Evolutionary conservation across 495 filamentous ascomycete genomes (phyloP), one percentile per base, ranked within the genome.

Genomic region (Podospora sp.): DNA sequence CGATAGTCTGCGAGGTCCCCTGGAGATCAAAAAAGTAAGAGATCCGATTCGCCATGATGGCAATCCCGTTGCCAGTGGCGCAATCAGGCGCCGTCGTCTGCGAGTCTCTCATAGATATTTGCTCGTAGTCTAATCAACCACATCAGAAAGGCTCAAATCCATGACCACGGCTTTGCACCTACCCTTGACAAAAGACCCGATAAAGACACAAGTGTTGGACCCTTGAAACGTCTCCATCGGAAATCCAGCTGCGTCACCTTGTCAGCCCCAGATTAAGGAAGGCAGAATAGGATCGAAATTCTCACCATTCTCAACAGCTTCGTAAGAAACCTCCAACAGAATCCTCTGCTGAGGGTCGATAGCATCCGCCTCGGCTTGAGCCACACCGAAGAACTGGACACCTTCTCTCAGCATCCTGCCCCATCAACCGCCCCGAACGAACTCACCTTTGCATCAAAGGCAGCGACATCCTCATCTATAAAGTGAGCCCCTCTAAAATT

Each of bases 291-390:
- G 2, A 36, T 88, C 88, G 24, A 20, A 21, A 21, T 0, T 50
- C 67, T 35, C 29, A 65, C 65, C 65, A 81, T 90, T 91, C 72
- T 95, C 92, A 2, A 94, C 80, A 2, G 92, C 92, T 66, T 93
- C 91, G 68, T 93, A 94, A 0, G 90, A 89, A 52, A 89, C 92
- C 49, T 90, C 85, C 7, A 95, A 80, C 0, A 90, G 88, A 40
- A 93, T 76, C 22, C 92, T 86, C 71, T 93, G 91, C 70, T 91
- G 91, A 6, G 92, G 92, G 72, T 94, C 92, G 52, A 70, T 70
- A 16, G 59, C 53, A 21, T 91, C 88, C 50, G 92, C 89, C 52
- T 88, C 86, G 6, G 78, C 73, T 5, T 82, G 75, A 5, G 81
- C 84, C 27, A 89, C 82, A 6, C 78, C 79, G 73, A 90, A 90